phyloP scores from a whole-genome alignment of 768 basidiomycete genomes.

The Asterophora parasitica region DNA sequence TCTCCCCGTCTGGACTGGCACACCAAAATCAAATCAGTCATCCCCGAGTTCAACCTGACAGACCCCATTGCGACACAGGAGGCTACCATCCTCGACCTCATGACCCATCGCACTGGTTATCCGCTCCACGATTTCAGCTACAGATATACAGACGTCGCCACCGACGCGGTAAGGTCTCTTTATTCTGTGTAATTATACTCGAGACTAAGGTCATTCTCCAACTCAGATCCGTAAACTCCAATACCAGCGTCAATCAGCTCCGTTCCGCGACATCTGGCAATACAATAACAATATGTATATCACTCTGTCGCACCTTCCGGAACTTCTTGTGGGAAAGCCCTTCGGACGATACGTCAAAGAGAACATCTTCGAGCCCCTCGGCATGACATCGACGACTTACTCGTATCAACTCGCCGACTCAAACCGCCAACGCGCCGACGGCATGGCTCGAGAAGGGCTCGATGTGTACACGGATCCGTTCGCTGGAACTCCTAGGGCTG shows the following conservation, averaged over 20 bases:
- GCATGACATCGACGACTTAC: slow-evolving; percentile 26
- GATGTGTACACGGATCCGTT: slow-evolving; percentile 11
- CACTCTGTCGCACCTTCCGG: slow-evolving; percentile 24
- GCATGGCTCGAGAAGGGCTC: slow-evolving; percentile 17
- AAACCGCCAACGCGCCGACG: slow-evolving; percentile 22
- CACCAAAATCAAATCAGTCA: slow-evolving; percentile 20
- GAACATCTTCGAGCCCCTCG: slow-evolving; percentile 26
- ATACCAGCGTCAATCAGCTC: neutral
- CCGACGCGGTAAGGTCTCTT: slow-evolving; percentile 3
- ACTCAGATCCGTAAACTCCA: slow-evolving; percentile 1
- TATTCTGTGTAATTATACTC: neutral
- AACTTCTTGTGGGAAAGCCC: slow-evolving; percentile 18
- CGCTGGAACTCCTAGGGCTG: slow-evolving; percentile 6
- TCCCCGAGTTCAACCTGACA: slow-evolving; percentile 22
- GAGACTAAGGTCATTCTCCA: too few species aligned
- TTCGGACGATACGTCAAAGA: slow-evolving; percentile 27
- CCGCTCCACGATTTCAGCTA: slow-evolving; percentile 20
- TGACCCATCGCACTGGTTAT: slow-evolving; percentile 25
- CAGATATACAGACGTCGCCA: slow-evolving; percentile 8
- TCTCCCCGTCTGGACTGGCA: slow-evolving; percentile 18
- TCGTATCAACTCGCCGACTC: slow-evolving; percentile 23
- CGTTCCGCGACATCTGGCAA: slow-evolving; percentile 2
- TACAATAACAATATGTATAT: slow-evolving; percentile 25
- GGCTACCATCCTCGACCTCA: slow-evolving; percentile 20
- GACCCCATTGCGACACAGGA: slow-evolving; percentile 19